Base-by-base conservation (phyloP, 345 rosid species). In the Clausena lansium region DNA sequence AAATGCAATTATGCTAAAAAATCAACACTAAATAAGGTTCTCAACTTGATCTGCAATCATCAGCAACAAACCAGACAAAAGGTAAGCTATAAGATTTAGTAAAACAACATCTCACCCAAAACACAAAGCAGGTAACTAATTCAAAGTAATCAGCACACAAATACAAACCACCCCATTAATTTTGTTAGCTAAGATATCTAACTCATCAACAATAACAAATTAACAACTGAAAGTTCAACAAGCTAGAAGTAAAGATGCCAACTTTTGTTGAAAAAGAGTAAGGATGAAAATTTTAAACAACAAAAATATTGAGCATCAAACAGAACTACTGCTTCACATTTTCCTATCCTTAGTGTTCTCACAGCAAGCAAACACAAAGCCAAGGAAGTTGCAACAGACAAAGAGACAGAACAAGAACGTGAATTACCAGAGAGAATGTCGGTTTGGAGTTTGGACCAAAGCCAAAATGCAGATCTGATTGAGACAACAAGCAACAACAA, bases 401-500 rank as follows among this genome's bases (percentile, higher is more conserved):
- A 33, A 25, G 33, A 22, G 39, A 30, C 60, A 75, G 61, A 75
- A 74, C 41, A 74, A 32, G 28, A 60, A 32, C 45, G n/a, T 10
- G 59, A 76, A 41, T 83, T 76, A 77, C 87, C 83, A 58, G 73
- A 68, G 84, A 86, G 90, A 85, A 88, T 87, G 90, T 86, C 82
- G 84, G 89, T 70, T 13, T 58, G 52, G 79, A 35, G 69, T 62
- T 80, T 71, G 73, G 77, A 77, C 67, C 68, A 70, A 80, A 84
- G 69, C 74, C 78, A 80, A 86, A 93, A 87, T 63, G 71, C 87
- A 91, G 95, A 88, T 93, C 95, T 83, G 90, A 82, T 68, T 24
- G 79, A 65, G 60, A 76, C 81, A 73, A 63, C 36, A 78, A 79
- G 80, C 78, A 83, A 77, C 63, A 80, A 28, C 74, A 52, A 17